Percentiles rank a stretch among this genome's conserved stretches.
phyloP scores from a whole-genome alignment of 192 early-diverging fungal genomes.

The Coemansia aciculifera region DNA sequence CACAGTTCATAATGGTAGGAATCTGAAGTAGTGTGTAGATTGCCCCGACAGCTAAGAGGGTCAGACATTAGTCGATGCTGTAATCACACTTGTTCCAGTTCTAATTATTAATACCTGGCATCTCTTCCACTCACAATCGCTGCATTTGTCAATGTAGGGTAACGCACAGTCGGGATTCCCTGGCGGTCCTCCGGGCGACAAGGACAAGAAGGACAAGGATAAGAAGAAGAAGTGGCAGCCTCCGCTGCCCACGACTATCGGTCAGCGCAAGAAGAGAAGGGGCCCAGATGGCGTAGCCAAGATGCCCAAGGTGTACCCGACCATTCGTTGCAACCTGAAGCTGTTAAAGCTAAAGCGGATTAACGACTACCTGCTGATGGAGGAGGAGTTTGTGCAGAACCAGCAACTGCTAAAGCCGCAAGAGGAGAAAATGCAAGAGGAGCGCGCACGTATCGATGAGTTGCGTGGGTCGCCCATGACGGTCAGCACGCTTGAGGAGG shows the following conservation, averaged over 20 bases:
- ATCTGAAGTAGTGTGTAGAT: conserved; percentile 1
- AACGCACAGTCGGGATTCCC: conserved; percentile 79
- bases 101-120: neutral
- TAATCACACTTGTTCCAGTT: neutral
- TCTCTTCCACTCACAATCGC: neutral
- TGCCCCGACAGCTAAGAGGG: neutral
- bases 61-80: neutral
- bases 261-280: conserved; percentile 94
- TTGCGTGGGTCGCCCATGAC: conserved; percentile 96
- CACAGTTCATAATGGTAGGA: conserved; percentile 1
- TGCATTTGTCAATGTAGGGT: conserved; percentile 60
- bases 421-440: conserved; percentile 92
- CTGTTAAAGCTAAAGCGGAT: conserved; percentile 97
- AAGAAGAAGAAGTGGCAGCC: conserved; percentile 99
- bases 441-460: conserved; percentile 92
- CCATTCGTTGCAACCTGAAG: conserved; percentile 95
- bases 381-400: conserved; percentile 99
- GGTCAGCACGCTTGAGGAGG: conserved; percentile 95
- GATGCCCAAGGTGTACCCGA: conserved; percentile 97
- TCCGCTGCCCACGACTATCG: conserved; percentile 96
- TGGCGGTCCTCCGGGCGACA: conserved; percentile 64
- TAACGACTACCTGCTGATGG: conserved; percentile 97
- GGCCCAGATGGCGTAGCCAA: conserved; percentile 91
- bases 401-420: conserved; percentile 97
- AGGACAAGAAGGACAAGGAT: conserved; percentile 71